Evolutionary conservation across 169 alveolate species (phyloP), one percentile per base, ranked within the genome.

Genomic region (Babesia ovis): DNA sequence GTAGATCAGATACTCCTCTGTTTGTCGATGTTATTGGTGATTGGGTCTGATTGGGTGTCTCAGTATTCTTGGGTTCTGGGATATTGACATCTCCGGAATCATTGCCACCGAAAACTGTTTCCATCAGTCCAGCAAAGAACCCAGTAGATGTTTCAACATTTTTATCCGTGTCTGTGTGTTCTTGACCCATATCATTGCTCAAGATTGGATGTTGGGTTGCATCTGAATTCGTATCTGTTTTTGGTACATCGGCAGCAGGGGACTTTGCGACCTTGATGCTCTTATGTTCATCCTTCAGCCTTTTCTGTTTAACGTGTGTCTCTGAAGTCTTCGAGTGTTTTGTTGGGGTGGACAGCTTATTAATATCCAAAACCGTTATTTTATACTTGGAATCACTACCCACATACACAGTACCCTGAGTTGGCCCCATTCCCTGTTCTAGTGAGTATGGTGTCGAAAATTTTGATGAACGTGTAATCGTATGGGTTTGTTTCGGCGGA

Each of bases 291-390:
- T 14, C 46, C 8, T 8, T 39, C 46, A 39, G 14, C 5, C 14
- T 18, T 20, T 48, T 48, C 27, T 48, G 20, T 32, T 23, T 23
- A 8, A 32, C 35, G 6, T 55, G 45, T 9, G 39, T 55, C 18
- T 4, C 12, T 9, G 22, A 5, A 23, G 32, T 20, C 14, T 39
- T 39, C 14, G 8, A 9, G n/a, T 14, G 14, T 14, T 8, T 39
- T 39, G 8, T 14, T 9, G 46, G 46, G 46, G 46, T 14, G 22
- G 70, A 11, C 4, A 64, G 62, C 16, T 64, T 46, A 54, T 64
- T 64, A 3, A 64, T 64, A 50, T 64, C 61, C 51, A 64, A 46
- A 6, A 64, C 74, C 5, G 74, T 43, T 6, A 64, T 39, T 25
- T 42, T 43, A 29, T 64, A 64, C 16, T 31, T 64, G 5, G 74